Percentiles rank a stretch among this genome's conserved stretches.
These are phyloP conservation scores for Mycena capillaripes DNA, from an alignment of 768 basidiomycete species.

Conservation along the genomic window DNA sequence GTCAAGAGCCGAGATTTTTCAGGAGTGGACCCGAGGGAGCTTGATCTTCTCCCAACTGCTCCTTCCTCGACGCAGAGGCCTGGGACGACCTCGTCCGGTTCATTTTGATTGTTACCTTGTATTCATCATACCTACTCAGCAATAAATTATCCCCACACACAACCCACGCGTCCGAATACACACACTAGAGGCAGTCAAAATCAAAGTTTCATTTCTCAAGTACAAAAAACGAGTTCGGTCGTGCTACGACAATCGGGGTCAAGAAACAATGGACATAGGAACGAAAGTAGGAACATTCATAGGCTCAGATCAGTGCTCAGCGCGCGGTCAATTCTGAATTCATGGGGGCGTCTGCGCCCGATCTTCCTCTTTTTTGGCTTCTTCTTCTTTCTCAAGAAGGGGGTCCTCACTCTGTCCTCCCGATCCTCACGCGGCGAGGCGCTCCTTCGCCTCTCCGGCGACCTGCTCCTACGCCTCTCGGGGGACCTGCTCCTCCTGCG, in stretches of 20 bases:
- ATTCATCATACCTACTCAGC: background rate
- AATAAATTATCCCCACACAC: background rate
- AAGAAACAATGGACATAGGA: constrained; percentile 5
- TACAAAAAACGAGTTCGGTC: constrained; percentile 17
- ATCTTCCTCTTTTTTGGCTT: constrained; percentile 64
- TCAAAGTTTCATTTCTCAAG: constrained; percentile 22
- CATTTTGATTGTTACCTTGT: background rate
- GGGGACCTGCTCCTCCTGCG: constrained; percentile 65
- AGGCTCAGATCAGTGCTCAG: constrained; percentile 6
- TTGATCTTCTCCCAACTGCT: constrained; percentile 68
- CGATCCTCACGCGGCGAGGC: constrained; percentile 54
- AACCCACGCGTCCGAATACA: background rate
- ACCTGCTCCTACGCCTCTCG: constrained; percentile 59
- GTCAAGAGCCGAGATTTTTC: constrained; percentile 80
- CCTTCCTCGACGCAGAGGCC: background rate
- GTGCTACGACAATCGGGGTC: constrained; percentile 12
- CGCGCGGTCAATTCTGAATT: constrained; percentile 58
- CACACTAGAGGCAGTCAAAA: background rate
- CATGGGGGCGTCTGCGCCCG: constrained; percentile 71
- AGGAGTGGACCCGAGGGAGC: constrained; percentile 76
- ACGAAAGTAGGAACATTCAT: constrained; percentile 1
- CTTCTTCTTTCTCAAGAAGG: constrained; percentile 48
- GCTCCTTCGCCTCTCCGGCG: constrained; percentile 49
- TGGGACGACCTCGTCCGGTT: background rate
- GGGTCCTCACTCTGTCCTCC: constrained; percentile 67